Base-by-base conservation (phyloP, 2,329 filamentous ascomycete species). In the Aspergillus fijiensis region DNA sequence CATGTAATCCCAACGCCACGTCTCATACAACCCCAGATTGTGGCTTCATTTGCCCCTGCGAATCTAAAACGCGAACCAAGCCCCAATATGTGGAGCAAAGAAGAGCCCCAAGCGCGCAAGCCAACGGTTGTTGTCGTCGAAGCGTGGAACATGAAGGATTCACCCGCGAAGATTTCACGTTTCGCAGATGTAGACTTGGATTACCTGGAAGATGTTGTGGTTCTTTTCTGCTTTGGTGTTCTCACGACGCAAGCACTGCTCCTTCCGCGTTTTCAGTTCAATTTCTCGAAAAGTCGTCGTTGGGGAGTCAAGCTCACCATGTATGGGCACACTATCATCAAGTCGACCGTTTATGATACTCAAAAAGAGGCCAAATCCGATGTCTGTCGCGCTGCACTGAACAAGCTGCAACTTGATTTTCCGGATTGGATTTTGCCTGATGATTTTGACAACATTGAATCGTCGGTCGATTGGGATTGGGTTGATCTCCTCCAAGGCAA, bases 171-270 rank as follows among this genome's bases (percentile, higher is more conserved):
- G 14, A 9, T 45, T 6, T 19, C 14, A 16, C 6, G 16, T n/a
- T 16, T 45, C 5, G 16, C 39, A 19, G 39, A 45, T n/a, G 39
- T 19, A 16, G 6, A 45, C 5, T 45, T 45, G 16, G 39, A 45
- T 19, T 9, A 19, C 16, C 39, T 45, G 14, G 39, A 45, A 16
- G 52, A 56, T n/a, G 55, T 62, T 4, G 60, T 69, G 21, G 63
- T 69, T 1, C 49, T 76, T 5, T 77, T 74, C 19, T 70, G 65
- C 55, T 76, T 76, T 56, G 72, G 71, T 11, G 66, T 74, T 1
- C 49, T 77, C 5, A 58, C 63, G 1, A 59, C 69, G 6, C 66
- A 72, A 51, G 65, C 65, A 11, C 50, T 62, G 7, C 64, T 76
- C 10, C 49, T 60, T 6, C 72, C 74, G 0, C 56, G 53, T 1